Conservation (phyloP, 2,329 filamentous ascomycete species). For the Coniochaeta ligniaria region DNA sequence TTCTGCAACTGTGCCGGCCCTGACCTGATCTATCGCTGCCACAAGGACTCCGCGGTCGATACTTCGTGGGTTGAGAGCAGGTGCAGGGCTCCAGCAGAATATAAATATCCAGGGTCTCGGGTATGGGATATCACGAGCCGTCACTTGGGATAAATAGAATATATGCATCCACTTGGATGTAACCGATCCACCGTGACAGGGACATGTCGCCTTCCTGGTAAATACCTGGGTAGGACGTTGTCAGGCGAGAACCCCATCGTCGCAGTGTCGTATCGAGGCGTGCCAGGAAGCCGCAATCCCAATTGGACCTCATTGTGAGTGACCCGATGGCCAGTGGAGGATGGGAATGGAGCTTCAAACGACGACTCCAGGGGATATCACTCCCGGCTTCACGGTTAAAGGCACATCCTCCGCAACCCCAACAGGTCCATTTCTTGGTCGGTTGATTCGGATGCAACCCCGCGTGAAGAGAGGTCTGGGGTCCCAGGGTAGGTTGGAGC, state of each 20-base stretch:
- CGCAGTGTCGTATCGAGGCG: not conserved
- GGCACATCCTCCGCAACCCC: not conserved
- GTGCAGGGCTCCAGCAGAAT: not conserved
- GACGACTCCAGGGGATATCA: not conserved
- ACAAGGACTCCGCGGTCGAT: not conserved
- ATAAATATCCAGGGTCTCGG: not conserved
- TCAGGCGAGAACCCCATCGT: not conserved
- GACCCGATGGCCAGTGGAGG: not conserved
- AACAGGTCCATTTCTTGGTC: not conserved
- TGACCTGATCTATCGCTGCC: not conserved
- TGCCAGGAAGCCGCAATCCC: not conserved
- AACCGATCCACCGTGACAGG: not conserved
- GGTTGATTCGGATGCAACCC: not conserved
- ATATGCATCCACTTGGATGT: not conserved
- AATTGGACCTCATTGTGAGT: not conserved
- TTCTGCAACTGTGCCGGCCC: not conserved
- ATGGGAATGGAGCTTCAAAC: not conserved
- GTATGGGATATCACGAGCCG: not conserved
- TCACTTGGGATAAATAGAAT: not conserved
- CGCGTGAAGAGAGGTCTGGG: not conserved
- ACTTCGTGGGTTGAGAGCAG: not conserved
- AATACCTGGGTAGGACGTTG: not conserved
- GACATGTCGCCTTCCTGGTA: not conserved
- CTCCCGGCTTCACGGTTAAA: conserved; percentile 1
- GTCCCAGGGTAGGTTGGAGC: not conserved